Evolutionary conservation across 2,329 filamentous ascomycete genomes (phyloP), one percentile per base, ranked within the genome.

Genomic region (Aspergillus terreus): DNA sequence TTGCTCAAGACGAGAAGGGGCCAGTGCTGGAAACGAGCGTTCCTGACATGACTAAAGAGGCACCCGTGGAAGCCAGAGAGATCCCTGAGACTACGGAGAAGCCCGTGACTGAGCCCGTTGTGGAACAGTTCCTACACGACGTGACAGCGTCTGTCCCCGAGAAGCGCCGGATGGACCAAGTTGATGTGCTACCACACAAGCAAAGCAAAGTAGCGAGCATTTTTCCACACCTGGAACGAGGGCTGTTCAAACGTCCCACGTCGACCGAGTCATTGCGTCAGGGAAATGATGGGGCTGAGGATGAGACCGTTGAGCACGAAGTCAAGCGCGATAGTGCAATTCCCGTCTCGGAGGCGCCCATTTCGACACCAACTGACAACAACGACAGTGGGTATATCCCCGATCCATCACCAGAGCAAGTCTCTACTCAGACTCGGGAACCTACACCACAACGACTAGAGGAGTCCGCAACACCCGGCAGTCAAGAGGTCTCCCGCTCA

Each of bases 261-360:
- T 45, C 62, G 35, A 56, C 58, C 21, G 56, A 60, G 41, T 47
- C 53, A 43, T 47, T 58, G 44, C 49, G 55, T 60, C 60, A 58
- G 56, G 60, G 60, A 67, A 69, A 71, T 66, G 64, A 70, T 67
- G 56, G 71, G 66, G 66, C 66, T 64, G 63, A 72, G 66, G 65
- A 74, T 70, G 64, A 70, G 68, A 64, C 67, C 49, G 49, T 55
- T 56, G 63, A 60, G 40, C 53, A 53, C 50, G 55, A 59, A 61
- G 57, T 62, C 47, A 68, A 73, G 63, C 72, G 76, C 54, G 76
- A 78, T 52, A 75, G 71, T 56, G 76, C 69, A 56, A 68, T 76
- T 54, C 69, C 74, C 55, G 65, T 75, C 52, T 68, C 67, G 54
- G 76, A 78, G 59, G 74, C 76, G 46, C 71, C 73, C 38, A 60